Percentiles rank a stretch among this genome's conserved stretches.
These are phyloP conservation scores for Phialophora macrospora DNA, from an alignment of 2,329 filamentous ascomycete genomes.

Conservation along the genomic window DNA sequence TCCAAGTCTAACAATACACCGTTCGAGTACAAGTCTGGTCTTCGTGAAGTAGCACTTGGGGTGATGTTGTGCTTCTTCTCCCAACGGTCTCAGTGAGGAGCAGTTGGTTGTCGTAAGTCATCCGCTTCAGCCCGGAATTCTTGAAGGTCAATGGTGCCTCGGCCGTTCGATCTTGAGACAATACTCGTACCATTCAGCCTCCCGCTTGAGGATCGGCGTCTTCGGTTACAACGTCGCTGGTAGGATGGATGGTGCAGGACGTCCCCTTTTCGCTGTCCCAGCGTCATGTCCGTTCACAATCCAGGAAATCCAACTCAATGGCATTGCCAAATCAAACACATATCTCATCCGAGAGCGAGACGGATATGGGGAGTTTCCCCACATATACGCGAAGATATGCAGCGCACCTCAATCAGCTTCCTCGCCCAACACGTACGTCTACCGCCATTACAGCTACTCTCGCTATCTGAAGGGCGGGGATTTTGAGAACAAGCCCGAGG, in stretches of 20 bases:
- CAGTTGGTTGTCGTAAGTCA: not conserved
- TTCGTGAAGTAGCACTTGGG: not conserved
- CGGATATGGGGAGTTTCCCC: conserved; percentile 36
- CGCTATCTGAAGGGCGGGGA: not conserved
- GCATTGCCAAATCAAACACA: conserved; percentile 11
- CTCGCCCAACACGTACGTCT: not conserved
- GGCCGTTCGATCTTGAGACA: not conserved
- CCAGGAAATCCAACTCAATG: conserved; percentile 5
- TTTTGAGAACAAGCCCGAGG: not conserved
- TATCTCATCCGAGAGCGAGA: conserved; percentile 37
- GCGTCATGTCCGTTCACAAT: conserved; percentile 27
- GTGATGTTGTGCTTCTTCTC: not conserved
- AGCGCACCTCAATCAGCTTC: conserved; percentile 3
- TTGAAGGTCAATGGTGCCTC: not conserved
- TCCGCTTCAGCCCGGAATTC: not conserved
- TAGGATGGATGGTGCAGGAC: not conserved
- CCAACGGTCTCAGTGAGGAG: not conserved
- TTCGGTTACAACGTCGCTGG: not conserved
- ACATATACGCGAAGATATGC: conserved; percentile 38
- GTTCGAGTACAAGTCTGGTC: not conserved
- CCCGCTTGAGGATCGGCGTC: not conserved
- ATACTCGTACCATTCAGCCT: not conserved
- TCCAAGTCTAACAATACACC: not conserved
- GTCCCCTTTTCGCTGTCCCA: not conserved
- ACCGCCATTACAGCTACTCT: conserved; percentile 7